Percentiles rank a stretch among this genome's conserved stretches.
phyloP scores from a whole-genome alignment of 2,329 filamentous ascomycete species.

The Phialophora verrucosa region DNA sequence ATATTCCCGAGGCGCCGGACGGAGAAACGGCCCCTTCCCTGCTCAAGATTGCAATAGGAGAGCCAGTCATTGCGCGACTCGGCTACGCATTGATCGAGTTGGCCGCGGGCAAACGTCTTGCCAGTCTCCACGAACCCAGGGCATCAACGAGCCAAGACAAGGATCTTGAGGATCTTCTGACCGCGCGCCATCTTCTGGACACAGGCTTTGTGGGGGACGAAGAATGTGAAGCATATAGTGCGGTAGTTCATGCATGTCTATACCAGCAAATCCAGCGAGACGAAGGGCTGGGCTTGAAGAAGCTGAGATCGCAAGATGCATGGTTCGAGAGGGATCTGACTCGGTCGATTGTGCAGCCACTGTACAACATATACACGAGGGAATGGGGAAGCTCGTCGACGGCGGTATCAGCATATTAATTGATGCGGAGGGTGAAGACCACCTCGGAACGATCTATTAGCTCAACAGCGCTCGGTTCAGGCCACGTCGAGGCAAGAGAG shows the following conservation, averaged over 20 bases:
- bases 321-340: constrained; percentile 10
- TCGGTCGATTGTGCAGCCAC: constrained; percentile 9
- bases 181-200: neutral
- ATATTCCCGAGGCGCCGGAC: neutral
- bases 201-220: neutral
- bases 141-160: neutral
- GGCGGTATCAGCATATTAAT: neutral
- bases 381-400: neutral
- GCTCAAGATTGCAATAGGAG: neutral
- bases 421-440: no score
- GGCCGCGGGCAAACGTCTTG: neutral
- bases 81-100: neutral
- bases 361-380: neutral
- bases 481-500: no score
- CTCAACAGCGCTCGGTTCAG: no score
- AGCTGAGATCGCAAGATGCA: constrained; percentile 5
- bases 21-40: neutral
- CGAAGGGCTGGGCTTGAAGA: neutral
- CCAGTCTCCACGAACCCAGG: neutral
- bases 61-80: neutral
- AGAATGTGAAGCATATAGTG: neutral
- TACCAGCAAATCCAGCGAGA: neutral
- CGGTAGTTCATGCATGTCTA: neutral
- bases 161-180: neutral
- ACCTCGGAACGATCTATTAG: no score